Base-by-base conservation (phyloP, 2,329 filamentous ascomycete species). In the Colletotrichum cereale region DNA sequence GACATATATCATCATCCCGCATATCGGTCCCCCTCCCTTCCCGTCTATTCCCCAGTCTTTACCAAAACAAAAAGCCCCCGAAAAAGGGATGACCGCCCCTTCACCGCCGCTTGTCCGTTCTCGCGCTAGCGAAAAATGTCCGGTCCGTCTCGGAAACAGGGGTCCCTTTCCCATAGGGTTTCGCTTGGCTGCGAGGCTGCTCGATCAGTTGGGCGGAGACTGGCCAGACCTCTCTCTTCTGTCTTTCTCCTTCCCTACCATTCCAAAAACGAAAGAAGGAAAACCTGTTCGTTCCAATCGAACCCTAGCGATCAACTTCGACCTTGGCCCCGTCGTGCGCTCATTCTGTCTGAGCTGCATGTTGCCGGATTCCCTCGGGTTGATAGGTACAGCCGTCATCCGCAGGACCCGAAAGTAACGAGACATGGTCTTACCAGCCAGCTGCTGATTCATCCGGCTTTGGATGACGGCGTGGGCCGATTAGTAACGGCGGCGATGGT, bases 401-500 rank as follows among this genome's bases (percentile, higher is more conserved):
- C 42, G 44, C 38, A 66, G 34, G 52, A 29, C 52, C 65, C 61
- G 57, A 31, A 31, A 47, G 62, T 18, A 52, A 38, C 7, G 55
- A 42, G 40, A 47, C 53, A 63, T 26, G 26, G 26, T 52, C 29
- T n/a, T n/a, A n/a, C n/a, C n/a, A 34, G 36, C 55, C 56, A 56
- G 55, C 10, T 31, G 24, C 36, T 29, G 36, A 42, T 38, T 14
- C 53, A 60, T 31, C 52, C 63, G 52, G 58, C 21, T 29, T 38
- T 48, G 31, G 40, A 55, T 34, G 63, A 24, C 24, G 50, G 38
- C 10, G 47, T n/a, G 26, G 53, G 80, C 47, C 61, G 66, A 66
- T 72, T 71, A 72, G 57, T 72, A 62, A 65, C 70, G 70, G 78
- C 80, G 84, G 74, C 80, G 82, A 74, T 77, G 81, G 76, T 85